Evolutionary conservation across 2,329 filamentous ascomycete genomes (phyloP).

Genomic region (Cladophialophora bantiana): DNA sequence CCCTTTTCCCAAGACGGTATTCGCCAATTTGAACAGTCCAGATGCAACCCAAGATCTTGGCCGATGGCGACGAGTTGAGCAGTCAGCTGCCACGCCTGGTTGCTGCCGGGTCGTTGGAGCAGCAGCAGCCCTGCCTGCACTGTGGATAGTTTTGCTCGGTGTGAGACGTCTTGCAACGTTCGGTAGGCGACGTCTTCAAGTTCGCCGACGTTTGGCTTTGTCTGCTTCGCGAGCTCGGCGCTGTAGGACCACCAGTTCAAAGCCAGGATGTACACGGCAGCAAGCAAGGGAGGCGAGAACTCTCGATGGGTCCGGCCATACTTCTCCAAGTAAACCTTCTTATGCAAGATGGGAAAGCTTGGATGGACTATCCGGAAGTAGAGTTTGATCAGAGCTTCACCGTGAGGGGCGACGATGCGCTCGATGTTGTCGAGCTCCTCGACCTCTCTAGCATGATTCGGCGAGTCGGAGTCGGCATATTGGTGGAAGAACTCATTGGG

Average conservation of each 20-base stretch:
- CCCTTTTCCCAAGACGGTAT: slow-evolving; percentile 70
- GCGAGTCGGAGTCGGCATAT: slow-evolving; percentile 39
- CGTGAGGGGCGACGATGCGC: slow-evolving; percentile 75
- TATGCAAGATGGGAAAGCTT: slow-evolving; percentile 82
- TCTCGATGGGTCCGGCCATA: slow-evolving; percentile 75
- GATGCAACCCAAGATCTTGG: slow-evolving; percentile 65
- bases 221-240: slow-evolving; percentile 37
- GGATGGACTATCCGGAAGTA: slow-evolving; percentile 85
- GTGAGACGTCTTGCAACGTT: slow-evolving; percentile 38
- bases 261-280: slow-evolving; percentile 81
- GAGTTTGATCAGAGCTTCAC: slow-evolving; percentile 76
- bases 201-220: slow-evolving; percentile 40
- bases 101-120: slow-evolving; percentile 57
- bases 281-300: slow-evolving; percentile 77
- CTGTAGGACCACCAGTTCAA: slow-evolving; percentile 85
- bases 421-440: slow-evolving; percentile 60
- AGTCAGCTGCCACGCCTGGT: slow-evolving; percentile 57
- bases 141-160: slow-evolving; percentile 59
- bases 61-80: slow-evolving; percentile 64
- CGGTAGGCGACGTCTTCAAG: slow-evolving; percentile 39
- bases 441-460: slow-evolving; percentile 39
- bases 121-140: slow-evolving; percentile 63
- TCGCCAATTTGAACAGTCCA: slow-evolving; percentile 68
- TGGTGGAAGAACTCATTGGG: slow-evolving; percentile 41
- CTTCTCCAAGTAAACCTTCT: slow-evolving; percentile 78